phyloP scores from a whole-genome alignment of 2,329 filamentous ascomycete species.

The Chaetomiaceae sp. region DNA sequence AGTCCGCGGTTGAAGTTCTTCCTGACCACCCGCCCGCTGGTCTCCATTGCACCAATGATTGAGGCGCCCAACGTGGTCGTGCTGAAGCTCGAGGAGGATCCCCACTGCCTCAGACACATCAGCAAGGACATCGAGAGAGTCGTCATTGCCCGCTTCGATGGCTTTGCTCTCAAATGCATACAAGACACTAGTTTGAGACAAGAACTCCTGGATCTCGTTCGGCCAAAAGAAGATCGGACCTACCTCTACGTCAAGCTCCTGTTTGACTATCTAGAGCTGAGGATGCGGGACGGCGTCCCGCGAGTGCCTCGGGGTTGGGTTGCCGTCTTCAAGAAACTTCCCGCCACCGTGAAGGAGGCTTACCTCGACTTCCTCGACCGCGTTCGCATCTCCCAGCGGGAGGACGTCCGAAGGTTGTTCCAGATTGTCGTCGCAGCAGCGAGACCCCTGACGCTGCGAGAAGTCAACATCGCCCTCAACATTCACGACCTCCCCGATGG shows the following conservation, averaged over 20 bases:
- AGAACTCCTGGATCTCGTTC: slow-evolving; percentile 14
- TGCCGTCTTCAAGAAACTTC: slow-evolving; percentile 18
- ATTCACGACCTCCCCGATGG: slow-evolving; percentile 16
- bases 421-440: slow-evolving; percentile 18
- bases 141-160: slow-evolving; percentile 16
- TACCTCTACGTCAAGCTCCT: slow-evolving; percentile 22
- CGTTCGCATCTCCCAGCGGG: slow-evolving; percentile 13
- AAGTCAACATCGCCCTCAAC: slow-evolving; percentile 22
- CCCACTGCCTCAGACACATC: slow-evolving; percentile 14
- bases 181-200: slow-evolving; percentile 11
- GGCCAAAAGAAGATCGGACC: slow-evolving; percentile 15
- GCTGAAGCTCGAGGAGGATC: slow-evolving; percentile 17
- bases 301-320: slow-evolving; percentile 19
- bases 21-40: slow-evolving; percentile 15
- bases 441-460: slow-evolving; percentile 16
- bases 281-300: slow-evolving; percentile 15
- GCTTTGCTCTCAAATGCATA: slow-evolving; percentile 17
- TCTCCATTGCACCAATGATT: slow-evolving; percentile 1
- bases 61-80: background rate
- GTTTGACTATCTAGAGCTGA: slow-evolving; percentile 19
- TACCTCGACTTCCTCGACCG: slow-evolving; percentile 16
- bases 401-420: slow-evolving; percentile 18
- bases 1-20: slow-evolving; percentile 18
- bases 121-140: slow-evolving; percentile 20
- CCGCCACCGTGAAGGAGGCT: slow-evolving; percentile 17